These are phyloP conservation scores for Nitzschia sp. DNA, from an alignment of 108 stramenopile genomes.

Conservation along the genomic window DNA sequence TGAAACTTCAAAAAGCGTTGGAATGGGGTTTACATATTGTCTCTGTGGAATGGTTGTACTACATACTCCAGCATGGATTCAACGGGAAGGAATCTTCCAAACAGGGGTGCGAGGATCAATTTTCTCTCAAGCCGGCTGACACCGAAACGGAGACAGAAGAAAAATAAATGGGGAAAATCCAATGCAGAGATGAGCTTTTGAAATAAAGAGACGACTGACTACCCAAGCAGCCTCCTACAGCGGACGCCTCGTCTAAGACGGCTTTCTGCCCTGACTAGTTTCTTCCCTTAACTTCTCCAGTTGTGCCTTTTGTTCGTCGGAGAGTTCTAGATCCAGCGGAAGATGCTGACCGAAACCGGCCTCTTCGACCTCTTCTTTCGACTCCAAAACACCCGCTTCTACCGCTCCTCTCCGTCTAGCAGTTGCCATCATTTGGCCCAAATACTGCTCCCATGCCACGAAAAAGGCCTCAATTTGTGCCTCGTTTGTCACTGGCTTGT, in stretches of 20 bases:
- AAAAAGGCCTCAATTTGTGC: constrained; percentile 62
- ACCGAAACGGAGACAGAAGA: neutral
- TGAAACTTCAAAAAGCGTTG: constrained; percentile 59
- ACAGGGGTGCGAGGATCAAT: constrained; percentile 44
- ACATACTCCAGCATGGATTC: constrained; percentile 62
- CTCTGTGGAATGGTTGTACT: constrained; percentile 72
- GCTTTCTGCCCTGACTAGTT: constrained; percentile 22
- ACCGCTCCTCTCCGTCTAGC: constrained; percentile 46
- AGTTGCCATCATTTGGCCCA: constrained; percentile 56
- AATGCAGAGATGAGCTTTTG: too few species aligned
- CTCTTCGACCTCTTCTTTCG: constrained; percentile 3
- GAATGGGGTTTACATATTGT: constrained; percentile 79
- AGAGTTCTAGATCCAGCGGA: constrained; percentile 45
- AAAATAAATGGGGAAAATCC: neutral
- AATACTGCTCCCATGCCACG: constrained; percentile 63
- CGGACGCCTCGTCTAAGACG: neutral
- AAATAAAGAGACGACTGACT: too few species aligned
- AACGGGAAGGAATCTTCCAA: constrained; percentile 8
- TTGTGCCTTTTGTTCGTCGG: constrained; percentile 67
- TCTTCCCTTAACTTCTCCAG: constrained; percentile 67
- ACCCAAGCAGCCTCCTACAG: neutral
- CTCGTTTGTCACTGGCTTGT: constrained; percentile 54
- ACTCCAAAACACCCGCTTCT: constrained; percentile 34
- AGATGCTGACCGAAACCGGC: constrained; percentile 59
- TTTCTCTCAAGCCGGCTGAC: neutral